Evolutionary conservation across 2,329 filamentous ascomycete species (phyloP).

Genomic region (Myriangium duriaei): DNA sequence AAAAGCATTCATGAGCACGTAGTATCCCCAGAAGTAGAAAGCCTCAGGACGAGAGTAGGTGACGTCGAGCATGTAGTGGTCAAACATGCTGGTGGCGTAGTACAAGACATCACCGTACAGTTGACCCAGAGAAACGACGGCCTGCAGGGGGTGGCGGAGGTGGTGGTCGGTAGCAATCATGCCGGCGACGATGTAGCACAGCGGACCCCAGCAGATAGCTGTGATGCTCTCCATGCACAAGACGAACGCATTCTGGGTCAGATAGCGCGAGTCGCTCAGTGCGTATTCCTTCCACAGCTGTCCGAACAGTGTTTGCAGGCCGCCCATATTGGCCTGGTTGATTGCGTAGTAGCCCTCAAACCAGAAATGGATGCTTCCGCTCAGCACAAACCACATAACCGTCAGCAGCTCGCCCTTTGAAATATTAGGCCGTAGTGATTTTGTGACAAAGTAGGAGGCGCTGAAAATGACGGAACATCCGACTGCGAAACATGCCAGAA

Average conservation of each 20-base stretch:
- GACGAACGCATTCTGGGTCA: slow-evolving; percentile 71
- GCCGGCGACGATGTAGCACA: slow-evolving; percentile 45
- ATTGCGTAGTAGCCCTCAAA: slow-evolving; percentile 78
- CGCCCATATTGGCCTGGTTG: slow-evolving; percentile 53
- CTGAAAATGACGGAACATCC: slow-evolving; percentile 47
- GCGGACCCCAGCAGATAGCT: slow-evolving; percentile 49
- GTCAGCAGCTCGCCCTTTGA: slow-evolving; percentile 43
- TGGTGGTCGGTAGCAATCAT: slow-evolving; percentile 42
- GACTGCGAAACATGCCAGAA: slow-evolving; percentile 48
- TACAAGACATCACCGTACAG: slow-evolving; percentile 53
- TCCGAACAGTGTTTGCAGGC: slow-evolving; percentile 59
- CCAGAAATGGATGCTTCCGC: slow-evolving; percentile 60
- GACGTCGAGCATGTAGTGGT: slow-evolving; percentile 42
- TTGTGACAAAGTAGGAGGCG: slow-evolving; percentile 42
- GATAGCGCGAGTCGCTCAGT: slow-evolving; percentile 73
- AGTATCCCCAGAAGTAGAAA: slow-evolving; percentile 56
- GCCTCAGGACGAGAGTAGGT: slow-evolving; percentile 49
- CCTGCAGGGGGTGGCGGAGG: slow-evolving; percentile 46
- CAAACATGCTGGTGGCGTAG: slow-evolving; percentile 50
- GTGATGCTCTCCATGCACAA: slow-evolving; percentile 81
- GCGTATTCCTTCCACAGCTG: slow-evolving; percentile 93
- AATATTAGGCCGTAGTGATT: slow-evolving; percentile 41
- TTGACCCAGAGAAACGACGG: slow-evolving; percentile 50
- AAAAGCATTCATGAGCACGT: slow-evolving; percentile 52
- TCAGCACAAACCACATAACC: slow-evolving; percentile 65